Evolutionary conservation across 1,284 basidiomycete genomes (phyloP), one percentile per base, ranked within the genome.

Genomic region (Gymnopus androsaceus): DNA sequence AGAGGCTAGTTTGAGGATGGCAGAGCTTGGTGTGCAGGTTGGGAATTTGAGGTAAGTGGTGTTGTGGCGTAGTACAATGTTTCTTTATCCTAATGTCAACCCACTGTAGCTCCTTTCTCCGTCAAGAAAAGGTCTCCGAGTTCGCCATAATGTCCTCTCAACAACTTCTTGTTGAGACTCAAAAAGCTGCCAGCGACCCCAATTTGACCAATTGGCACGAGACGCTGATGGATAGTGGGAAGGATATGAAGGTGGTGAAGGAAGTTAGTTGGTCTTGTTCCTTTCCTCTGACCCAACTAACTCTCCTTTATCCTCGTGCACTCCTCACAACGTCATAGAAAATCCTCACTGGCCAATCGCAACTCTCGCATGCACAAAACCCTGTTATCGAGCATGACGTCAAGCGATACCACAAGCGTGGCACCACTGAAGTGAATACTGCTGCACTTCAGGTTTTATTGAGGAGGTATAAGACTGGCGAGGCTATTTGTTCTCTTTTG

Each of bases 41-140:
- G 88, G 85, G 62, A 99, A 99, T 65, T 81, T 99, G 51, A 99
- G 97, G 94, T 94, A 65, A 60, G 69, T 66, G 57, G 1, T 23
- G 30, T 30, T n/a, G n/a, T n/a, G n/a, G n/a, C n/a, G n/a, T n/a
- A n/a, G 31, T 17, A 51, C 8, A 55, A 19, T 53, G 19, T 6
- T 30, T 55, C 19, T 54, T n/a, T 50, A 47, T 48, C 19, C 19
- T 7, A 14, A n/a, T 3, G 21, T 45, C 7, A 9, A 36, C 41
- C 44, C 51, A 9, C 48, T 25, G n/a, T 55, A 94, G 94, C 67
- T 91, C 92, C 1, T 99, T 99, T 78, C 79, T 99, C 45, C 96
- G 97, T 5, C 97, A 99, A 72, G 97, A 99, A 73, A 92, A 92
- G 66, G 97, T 99, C 2, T 88, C 93, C 7, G 90, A 94, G 65